Evolutionary conservation across 805 yeast genomes (phyloP), one percentile per base, ranked within the genome.

Genomic region (Starmerella davenportii): DNA sequence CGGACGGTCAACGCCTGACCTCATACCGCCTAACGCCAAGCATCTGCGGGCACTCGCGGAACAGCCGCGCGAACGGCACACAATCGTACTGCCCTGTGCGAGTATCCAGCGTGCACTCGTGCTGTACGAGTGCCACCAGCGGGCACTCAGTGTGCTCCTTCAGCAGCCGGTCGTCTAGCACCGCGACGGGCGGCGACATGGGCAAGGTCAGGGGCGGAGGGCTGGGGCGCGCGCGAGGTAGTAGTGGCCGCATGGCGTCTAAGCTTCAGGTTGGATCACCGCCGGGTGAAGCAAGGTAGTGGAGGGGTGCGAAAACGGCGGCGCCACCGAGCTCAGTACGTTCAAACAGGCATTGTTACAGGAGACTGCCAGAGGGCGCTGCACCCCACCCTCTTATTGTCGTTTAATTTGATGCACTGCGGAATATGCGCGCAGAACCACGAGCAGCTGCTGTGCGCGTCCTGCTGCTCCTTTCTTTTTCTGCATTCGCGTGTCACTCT

Each of bases 401-500:
- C n/a, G n/a, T n/a, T n/a, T n/a, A n/a, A n/a, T n/a, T n/a, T n/a
- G n/a, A n/a, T n/a, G n/a, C n/a, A n/a, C n/a, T n/a, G n/a, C n/a
- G n/a, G n/a, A n/a, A n/a, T n/a, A n/a, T n/a, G n/a, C n/a, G n/a
- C n/a, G n/a, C n/a, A n/a, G n/a, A n/a, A n/a, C n/a, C n/a, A n/a
- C n/a, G n/a, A n/a, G n/a, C n/a, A n/a, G n/a, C n/a, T n/a, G n/a
- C n/a, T n/a, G n/a, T n/a, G n/a, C n/a, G 50, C 52, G 16, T 41
- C 49, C 16, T 51, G 54, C 36, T 45, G 51, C 15, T 36, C 44
- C 30, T 41, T 41, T 27, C 35, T 43, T 13, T 36, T 45, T 4
- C 31, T 49, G 34, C 44, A 50, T 11, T 43, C 51, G 17, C 46
- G 53, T 5, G 41, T 51, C 37, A 46, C 43, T 34, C 47, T 51